Evolutionary conservation across 192 early-diverging fungal species (phyloP), one percentile per base, ranked within the genome.

Genomic region (Dispira parvispora): DNA sequence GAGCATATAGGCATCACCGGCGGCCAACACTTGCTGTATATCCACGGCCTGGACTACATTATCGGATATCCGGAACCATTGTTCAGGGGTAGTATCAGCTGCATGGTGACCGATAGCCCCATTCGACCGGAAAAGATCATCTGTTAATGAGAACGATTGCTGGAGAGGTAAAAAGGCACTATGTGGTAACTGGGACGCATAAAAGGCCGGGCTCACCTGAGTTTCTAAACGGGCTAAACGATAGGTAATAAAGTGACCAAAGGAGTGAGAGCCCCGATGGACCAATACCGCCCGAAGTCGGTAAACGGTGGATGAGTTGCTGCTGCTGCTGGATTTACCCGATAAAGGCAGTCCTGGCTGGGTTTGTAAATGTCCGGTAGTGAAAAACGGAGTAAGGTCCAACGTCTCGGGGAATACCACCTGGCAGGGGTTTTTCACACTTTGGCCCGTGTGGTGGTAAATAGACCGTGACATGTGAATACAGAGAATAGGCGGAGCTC

Each of bases 391-490:
- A 20, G 80, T 71, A 21, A 92, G 50, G 65, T 92, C 85, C 58
- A 96, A 72, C 49, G 78, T 80, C 63, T 93, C 87, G 11, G 82
- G 80, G 60, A 91, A 92, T n/a, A 74, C 63, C 46, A 96, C 78
- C 25, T 84, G 85, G 68, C 87, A 85, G 60, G 81, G 80, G 64
- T 92, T 93, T 72, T 93, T 96, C 46, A 83, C 76, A 0, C 78
- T 71, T 20, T 82, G 80, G 25, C 90, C 88, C 23, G 80, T 83
- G 10, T 84, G 75, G 18, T 79, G 75, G 54, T 83, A 86, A 8
- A 86, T 78, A 4, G 88, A 90, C 5, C 92, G 87, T 61, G 87
- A 82, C 62, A 96, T 82, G 53, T 93, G 90, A 2, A 96, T 78
- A 60, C 85, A 88, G 21, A 96, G 79, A 43, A 85, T 80, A 23